Percentiles rank a stretch among this genome's conserved stretches.
phyloP scores from a whole-genome alignment of 1,284 basidiomycete species.

The Sporisorium reilianum region DNA sequence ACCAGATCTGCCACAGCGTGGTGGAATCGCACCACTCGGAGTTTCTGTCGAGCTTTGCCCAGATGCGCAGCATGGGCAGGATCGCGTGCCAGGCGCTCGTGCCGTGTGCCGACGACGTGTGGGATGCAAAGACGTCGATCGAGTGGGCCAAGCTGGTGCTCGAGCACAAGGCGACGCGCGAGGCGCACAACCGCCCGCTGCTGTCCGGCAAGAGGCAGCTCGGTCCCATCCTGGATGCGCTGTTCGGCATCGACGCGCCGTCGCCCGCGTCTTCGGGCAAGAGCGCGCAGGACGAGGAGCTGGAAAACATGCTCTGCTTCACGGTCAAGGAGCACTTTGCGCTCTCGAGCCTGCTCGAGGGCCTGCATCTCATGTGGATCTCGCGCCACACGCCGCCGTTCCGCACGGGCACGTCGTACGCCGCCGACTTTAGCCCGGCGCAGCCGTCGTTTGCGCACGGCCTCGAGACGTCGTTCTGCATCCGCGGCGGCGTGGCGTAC shows the following conservation, averaged over 20 bases:
- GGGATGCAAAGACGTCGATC: conserved; percentile 47
- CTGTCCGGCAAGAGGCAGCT: conserved; percentile 37
- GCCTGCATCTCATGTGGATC: conserved; percentile 43
- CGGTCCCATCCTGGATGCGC: conserved; percentile 37
- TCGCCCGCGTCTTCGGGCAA: neutral
- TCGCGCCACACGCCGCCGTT: conserved; percentile 34
- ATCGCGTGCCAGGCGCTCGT: conserved; percentile 41
- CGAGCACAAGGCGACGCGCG: conserved; percentile 36
- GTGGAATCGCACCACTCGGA: conserved; percentile 50
- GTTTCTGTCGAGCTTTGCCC: conserved; percentile 29
- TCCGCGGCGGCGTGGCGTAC: conserved; percentile 21
- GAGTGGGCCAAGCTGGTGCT: conserved; percentile 45
- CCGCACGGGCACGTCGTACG: conserved; percentile 36
- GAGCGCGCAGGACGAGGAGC: too few species aligned
- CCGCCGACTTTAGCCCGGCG: conserved; percentile 30
- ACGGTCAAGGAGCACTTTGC: conserved; percentile 48
- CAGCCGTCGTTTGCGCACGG: conserved; percentile 18
- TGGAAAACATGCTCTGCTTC: conserved; percentile 31
- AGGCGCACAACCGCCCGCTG: conserved; percentile 20
- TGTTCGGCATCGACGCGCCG: conserved; percentile 22
- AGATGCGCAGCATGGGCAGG: conserved; percentile 37
- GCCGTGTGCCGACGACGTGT: conserved; percentile 42
- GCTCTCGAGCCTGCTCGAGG: conserved; percentile 38
- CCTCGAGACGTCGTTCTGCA: conserved; percentile 24
- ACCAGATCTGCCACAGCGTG: conserved; percentile 42